Base-by-base conservation (phyloP, 371 early-diverging fungal species). In the Mucor saturninus region DNA sequence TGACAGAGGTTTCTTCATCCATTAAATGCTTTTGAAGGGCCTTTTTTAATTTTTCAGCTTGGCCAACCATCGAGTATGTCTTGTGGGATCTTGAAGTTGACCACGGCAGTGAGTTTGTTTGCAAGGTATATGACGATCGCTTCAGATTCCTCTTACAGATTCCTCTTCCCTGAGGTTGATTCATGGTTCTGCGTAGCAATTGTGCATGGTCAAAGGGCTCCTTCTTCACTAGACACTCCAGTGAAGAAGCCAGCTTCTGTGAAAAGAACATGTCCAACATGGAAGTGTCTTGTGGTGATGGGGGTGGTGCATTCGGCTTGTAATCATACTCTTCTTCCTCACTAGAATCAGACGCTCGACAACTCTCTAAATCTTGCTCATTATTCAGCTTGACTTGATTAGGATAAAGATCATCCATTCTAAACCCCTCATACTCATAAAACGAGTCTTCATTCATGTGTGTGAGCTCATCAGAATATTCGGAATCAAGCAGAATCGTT, bases 211-310 rank as follows among this genome's bases (percentile, higher is more conserved):
- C 55, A 5, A 54, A 42, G 13, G 58, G 8, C n/a, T 50, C 51
- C 14, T 39, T 39, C 8, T 42, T 56, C 30, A 30, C 31, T 37
- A 64, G 28, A 53, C 40, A 57, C 28, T 54, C 65, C 31, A 59
- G 21, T n/a, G 59, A 59, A 21, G 43, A 54, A 46, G 35, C 54
- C 8, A 59, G 42, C 30, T 67, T 39, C 13, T 59, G 31, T 14
- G 64, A 35, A 46, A 71, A 67, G 15, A 71, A n/a, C 10, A 64
- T 48, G 21, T 71, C 71, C 46, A 71, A 32, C 61, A 71, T 59
- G 29, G 71, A 56, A 26, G 59, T 54, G 11, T 61, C 63, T 60
- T 71, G 71, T 1, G 71, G 71, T 40, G 71, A 71, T 13, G 71
- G 71, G 31, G 71, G 71, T 15, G 71, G 71, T 4, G 71, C 71